phyloP scores from a whole-genome alignment of 805 yeast species.

The Metschnikowia continentalis region DNA sequence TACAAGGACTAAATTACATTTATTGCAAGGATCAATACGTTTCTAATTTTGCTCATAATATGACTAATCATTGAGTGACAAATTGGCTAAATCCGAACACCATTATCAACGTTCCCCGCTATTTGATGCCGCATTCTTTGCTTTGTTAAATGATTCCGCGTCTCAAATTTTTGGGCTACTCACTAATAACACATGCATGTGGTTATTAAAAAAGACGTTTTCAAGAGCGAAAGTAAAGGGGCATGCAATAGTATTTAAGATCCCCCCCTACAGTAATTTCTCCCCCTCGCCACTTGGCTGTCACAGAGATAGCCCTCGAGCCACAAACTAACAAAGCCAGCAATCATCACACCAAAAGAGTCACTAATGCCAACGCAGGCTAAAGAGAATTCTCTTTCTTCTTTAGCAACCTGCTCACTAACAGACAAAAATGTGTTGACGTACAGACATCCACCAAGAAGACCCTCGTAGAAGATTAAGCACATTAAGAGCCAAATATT shows the following conservation, averaged over 20 bases:
- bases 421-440: conserved; percentile 84
- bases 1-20: background rate
- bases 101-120: background rate
- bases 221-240: background rate
- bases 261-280: conserved; percentile 67
- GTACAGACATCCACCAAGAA: conserved; percentile 86
- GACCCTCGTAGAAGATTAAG: conserved; percentile 78
- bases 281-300: conserved; percentile 64
- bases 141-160: background rate
- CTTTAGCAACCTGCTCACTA: conserved; percentile 48
- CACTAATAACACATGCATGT: background rate
- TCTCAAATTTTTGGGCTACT: background rate
- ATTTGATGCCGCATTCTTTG: background rate
- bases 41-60: background rate
- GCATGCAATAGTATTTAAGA: background rate
- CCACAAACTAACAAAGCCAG: conserved; percentile 72
- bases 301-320: conserved; percentile 70
- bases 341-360: conserved; percentile 76
- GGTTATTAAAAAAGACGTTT: background rate
- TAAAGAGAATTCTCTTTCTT: conserved; percentile 54
- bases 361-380: conserved; percentile 85
- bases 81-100: background rate
- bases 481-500: conserved; percentile 58
- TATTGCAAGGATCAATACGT: background rate
- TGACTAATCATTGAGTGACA: background rate